Conservation (phyloP, 805 yeast genomes). For the Yarrowia yakushimensis region DNA sequence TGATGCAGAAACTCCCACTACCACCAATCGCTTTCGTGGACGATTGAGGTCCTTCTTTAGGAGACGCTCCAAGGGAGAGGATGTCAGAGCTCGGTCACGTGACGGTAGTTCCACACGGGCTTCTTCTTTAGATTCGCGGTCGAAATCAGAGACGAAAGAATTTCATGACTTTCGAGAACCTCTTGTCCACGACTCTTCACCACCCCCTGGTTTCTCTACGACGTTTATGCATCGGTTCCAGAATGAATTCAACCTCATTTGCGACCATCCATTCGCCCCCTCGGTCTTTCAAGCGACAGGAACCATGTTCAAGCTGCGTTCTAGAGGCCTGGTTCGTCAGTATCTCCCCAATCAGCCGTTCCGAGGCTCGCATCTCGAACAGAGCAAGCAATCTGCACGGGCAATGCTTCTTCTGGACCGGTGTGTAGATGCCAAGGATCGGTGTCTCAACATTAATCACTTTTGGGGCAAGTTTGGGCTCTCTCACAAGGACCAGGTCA, state of each 20-base stretch:
- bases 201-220: background rate
- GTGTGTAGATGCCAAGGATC: conserved; percentile 6
- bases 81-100: background rate
- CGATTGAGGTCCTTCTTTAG: background rate
- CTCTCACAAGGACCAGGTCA: background rate
- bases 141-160: too few species aligned
- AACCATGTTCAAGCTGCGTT: conserved; percentile 11
- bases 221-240: background rate
- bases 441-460: background rate
- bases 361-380: conserved; percentile 10
- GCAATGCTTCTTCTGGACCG: conserved; percentile 5
- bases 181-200: background rate
- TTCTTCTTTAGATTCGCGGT: background rate
- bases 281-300: conserved; percentile 10
- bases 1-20: background rate
- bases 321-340: background rate
- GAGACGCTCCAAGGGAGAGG: background rate
- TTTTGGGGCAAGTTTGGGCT: background rate
- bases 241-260: background rate
- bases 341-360: background rate
- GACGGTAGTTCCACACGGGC: background rate
- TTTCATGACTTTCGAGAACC: too few species aligned
- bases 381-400: conserved; percentile 9
- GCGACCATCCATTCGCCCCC: background rate
- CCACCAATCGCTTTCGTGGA: background rate